Evolutionary conservation across 1,139 yeast species (phyloP).

Genomic region (Yamadazyma songkhlaensis): DNA sequence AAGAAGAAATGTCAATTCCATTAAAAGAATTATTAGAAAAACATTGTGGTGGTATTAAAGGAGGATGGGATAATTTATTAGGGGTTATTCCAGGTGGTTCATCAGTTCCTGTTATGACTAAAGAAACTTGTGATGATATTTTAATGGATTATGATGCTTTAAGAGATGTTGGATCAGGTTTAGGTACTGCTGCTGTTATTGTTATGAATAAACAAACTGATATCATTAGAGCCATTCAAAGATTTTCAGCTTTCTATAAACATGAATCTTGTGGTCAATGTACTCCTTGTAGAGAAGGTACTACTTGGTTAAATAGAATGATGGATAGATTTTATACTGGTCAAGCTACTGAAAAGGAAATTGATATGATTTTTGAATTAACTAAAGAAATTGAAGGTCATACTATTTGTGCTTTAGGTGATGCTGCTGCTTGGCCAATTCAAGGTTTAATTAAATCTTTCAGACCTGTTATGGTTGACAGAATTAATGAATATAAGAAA

Average conservation of each 20-base stretch:
- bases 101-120: slow-evolving; percentile 78
- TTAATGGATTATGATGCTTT: slow-evolving; percentile 86
- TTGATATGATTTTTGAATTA: slow-evolving; percentile 77
- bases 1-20: slow-evolving; percentile 90
- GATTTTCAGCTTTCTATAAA: slow-evolving; percentile 77
- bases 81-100: slow-evolving; percentile 90
- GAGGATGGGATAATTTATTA: slow-evolving; percentile 87
- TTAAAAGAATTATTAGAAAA: slow-evolving; percentile 75
- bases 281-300: slow-evolving; percentile 94
- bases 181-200: slow-evolving; percentile 90
- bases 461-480: slow-evolving; percentile 75
- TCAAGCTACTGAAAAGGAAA: slow-evolving; percentile 75
- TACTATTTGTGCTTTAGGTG: slow-evolving; percentile 88
- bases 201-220: slow-evolving; percentile 87
- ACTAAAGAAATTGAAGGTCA: slow-evolving; percentile 87
- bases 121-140: slow-evolving; percentile 61
- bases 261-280: slow-evolving; percentile 94
- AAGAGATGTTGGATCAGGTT: slow-evolving; percentile 79
- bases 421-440: slow-evolving; percentile 92
- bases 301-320: slow-evolving; percentile 78
- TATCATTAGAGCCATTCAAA: slow-evolving; percentile 78
- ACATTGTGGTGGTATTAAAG: slow-evolving; percentile 87
- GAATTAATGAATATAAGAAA: slow-evolving; percentile 53
- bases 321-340: slow-evolving; percentile 80
- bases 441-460: slow-evolving; percentile 83